Percentiles rank a stretch among this genome's conserved stretches.
Evolutionary conservation across 2,329 filamentous ascomycete genomes (phyloP).

Genomic region (Lomentospora prolificans): DNA sequence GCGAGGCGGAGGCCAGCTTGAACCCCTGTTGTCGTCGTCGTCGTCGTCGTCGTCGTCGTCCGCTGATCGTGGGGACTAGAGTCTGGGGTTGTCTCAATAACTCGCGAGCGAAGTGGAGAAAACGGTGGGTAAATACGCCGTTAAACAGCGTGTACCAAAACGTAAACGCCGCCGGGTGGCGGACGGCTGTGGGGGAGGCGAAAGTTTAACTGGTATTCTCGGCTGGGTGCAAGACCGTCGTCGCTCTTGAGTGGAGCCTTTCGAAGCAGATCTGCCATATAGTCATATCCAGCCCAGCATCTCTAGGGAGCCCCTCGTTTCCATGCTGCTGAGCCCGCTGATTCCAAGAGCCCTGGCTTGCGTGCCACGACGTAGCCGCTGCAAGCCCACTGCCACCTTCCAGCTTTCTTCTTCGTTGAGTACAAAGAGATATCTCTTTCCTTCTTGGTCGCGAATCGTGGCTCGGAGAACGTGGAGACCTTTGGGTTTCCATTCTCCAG

Average conservation of each 20-base stretch:
- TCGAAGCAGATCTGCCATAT: not conserved
- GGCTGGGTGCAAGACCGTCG: not conserved
- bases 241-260: not conserved
- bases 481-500: constrained; percentile 43
- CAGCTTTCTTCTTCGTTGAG: constrained; percentile 55
- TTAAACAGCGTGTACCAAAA: not conserved
- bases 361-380: constrained; percentile 49
- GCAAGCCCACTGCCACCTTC: constrained; percentile 55
- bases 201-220: not conserved
- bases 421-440: constrained; percentile 56
- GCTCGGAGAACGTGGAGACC: constrained; percentile 54
- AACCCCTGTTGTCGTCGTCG: not conserved
- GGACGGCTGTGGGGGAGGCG: not conserved
- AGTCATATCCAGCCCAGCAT: constrained; percentile 42
- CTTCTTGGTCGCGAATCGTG: constrained; percentile 55
- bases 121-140: not conserved
- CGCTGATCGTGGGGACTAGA: not conserved
- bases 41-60: not conserved
- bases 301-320: constrained; percentile 46
- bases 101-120: not conserved
- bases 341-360: constrained; percentile 52
- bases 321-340: constrained; percentile 41
- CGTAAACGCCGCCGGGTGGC: not conserved
- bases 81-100: not conserved
- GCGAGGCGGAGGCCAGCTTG: not conserved